Base-by-base conservation (phyloP, 2,329 filamentous ascomycete genomes). In the Colletotrichum cereale region DNA sequence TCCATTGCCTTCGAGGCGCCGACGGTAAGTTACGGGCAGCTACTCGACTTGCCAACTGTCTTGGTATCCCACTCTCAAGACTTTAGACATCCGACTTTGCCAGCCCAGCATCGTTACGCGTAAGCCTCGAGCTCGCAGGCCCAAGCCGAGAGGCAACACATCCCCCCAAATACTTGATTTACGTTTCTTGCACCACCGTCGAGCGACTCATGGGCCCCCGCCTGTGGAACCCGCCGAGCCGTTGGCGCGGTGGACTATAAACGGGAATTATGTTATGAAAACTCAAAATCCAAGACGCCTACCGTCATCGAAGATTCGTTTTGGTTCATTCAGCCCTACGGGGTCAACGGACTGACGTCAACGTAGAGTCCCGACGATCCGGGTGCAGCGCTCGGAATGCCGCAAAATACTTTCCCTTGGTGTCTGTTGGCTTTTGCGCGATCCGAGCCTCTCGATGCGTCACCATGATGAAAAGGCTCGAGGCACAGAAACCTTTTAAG, bases 261-360 rank as follows among this genome's bases (percentile, higher is more conserved):
- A 47, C 65, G 53, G 65, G 57, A 73, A 71, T 73, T 71, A 73
- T 70, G 71, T 73, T 71, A 71, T 73, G 67, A 53, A 73, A 73
- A 73, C 67, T 58, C 50, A 42, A 56, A 66, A 38, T 24, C n/a
- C 42, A 42, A 38, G 26, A 61, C 18, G 60, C 5, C 36, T 62
- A 42, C 66, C 70, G 62, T 73, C 70, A 73, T 70, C 56, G 26
- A 71, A 16, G 16, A 24, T 24, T 24, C 5, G 31, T 38, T 38
- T 18, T 21, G 26, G 34, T 24, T 72, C 65, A 72, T 24, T 72
- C 65, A 72, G 69, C 69, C 65, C 66, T 72, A 69, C 36, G 26
- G 31, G 26, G 14, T n/a, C 44, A 5, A 29, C 21, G 31, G 24
- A 53, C 57, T 73, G 71, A 71, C 71, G 71, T 73, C 71, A 73